Evolutionary conservation across 108 stramenopile species (phyloP).

Genomic region (Aurantiochytrium sp.): DNA sequence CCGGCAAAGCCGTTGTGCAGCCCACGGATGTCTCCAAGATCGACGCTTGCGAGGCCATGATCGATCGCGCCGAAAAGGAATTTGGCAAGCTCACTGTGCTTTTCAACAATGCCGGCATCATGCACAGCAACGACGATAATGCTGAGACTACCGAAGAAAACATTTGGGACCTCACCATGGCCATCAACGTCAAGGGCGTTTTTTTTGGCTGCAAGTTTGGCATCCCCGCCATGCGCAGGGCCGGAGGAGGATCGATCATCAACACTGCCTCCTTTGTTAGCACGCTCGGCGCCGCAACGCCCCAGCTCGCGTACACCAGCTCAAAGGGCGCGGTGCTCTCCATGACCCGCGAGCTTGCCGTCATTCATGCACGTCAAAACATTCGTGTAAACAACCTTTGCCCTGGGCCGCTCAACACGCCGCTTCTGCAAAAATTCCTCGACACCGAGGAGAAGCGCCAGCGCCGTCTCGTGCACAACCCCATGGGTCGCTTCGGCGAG

Average conservation of each 20-base stretch:
- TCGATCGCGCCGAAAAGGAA: background rate
- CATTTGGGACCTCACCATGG: conserved; percentile 11
- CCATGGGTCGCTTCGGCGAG: conserved; percentile 5
- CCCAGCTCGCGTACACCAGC: conserved; percentile 10
- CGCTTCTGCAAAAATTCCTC: background rate
- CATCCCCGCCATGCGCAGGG: background rate
- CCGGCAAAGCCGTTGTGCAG: background rate
- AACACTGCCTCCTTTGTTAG: background rate
- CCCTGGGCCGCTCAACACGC: conserved; percentile 12
- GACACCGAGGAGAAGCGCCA: background rate
- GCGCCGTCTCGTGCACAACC: background rate
- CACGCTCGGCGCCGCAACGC: background rate
- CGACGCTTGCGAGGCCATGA: background rate
- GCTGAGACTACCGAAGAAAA: background rate
- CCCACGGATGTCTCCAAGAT: background rate
- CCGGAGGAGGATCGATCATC: background rate
- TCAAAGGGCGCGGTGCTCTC: conserved; percentile 8
- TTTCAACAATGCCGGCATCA: conserved; percentile 20
- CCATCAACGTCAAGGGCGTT: background rate
- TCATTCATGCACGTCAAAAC: background rate
- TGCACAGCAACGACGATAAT: conserved; percentile 6
- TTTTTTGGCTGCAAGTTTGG: background rate
- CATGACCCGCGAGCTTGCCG: background rate
- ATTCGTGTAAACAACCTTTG: conserved; percentile 20
- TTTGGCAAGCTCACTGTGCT: background rate